These are phyloP conservation scores for Sporodiniella umbellata DNA, from an alignment of 371 early-diverging fungal species.

Conservation along the genomic window DNA sequence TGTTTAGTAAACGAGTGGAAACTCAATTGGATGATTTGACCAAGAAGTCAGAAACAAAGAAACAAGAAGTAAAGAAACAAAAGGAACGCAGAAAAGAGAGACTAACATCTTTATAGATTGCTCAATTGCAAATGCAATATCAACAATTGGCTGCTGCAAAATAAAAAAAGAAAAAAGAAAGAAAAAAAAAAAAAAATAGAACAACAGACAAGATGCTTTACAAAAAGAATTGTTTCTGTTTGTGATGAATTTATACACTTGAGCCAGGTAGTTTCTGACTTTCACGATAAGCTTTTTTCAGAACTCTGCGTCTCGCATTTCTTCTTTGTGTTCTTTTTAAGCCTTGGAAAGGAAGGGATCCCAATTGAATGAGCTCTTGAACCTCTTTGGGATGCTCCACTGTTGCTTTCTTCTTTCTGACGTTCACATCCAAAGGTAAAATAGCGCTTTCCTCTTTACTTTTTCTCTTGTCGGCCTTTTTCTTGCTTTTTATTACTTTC, in stretches of 20 bases:
- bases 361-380: background rate
- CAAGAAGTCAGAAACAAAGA: constrained; percentile 77
- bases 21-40: constrained; percentile 71
- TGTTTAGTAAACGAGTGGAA: constrained; percentile 77
- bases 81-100: constrained; percentile 54
- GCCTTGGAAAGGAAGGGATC: background rate
- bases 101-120: constrained; percentile 59
- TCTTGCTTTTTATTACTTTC: background rate
- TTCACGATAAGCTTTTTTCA: background rate
- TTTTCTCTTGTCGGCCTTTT: background rate
- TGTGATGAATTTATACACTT: too few species aligned
- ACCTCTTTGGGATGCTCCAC: background rate
- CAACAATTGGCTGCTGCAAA: constrained; percentile 19
- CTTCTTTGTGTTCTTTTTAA: background rate
- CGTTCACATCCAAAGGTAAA: too few species aligned
- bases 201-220: background rate
- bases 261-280: too few species aligned
- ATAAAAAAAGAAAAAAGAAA: constrained; percentile 4
- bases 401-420: background rate
- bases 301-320: background rate
- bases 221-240: too few species aligned
- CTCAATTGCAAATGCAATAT: constrained; percentile 29
- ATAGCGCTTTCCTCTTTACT: too few species aligned
- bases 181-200: too few species aligned
- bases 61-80: constrained; percentile 53